Conservation (phyloP, 139 green algal species). For the Chlamydomonas schloesseri region DNA sequence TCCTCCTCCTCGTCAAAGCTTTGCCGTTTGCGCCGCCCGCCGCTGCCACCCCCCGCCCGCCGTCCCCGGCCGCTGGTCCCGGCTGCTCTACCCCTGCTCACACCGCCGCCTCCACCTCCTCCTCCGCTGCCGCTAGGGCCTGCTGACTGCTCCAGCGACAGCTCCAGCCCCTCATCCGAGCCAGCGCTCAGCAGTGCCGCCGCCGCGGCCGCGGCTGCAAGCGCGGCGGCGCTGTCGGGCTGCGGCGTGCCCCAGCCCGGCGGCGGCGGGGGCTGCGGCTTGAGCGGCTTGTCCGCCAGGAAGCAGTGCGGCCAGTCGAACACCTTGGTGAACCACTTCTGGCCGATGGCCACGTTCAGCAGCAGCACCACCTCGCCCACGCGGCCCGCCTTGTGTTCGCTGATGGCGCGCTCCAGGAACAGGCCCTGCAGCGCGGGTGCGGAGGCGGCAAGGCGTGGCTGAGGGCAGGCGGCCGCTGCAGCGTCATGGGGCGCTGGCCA, state of each 20-base stretch:
- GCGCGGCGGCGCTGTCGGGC: neutral
- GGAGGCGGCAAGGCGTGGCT: neutral
- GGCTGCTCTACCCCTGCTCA: neutral
- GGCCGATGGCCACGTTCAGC: constrained; percentile 29
- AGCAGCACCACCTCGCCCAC: constrained; percentile 35
- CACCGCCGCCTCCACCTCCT: neutral
- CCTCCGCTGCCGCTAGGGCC: neutral
- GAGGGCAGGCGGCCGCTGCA: too few relatives aligned
- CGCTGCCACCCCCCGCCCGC: neutral
- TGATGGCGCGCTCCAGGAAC: constrained; percentile 35
- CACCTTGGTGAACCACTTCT: constrained; percentile 37
- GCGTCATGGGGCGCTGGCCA: too few relatives aligned
- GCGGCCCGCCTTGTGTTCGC: constrained; percentile 24
- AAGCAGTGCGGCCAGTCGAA: constrained; percentile 42
- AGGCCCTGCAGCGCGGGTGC: constrained; percentile 1
- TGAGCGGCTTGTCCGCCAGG: constrained; percentile 15
- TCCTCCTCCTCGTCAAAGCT: neutral
- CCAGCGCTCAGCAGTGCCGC: neutral
- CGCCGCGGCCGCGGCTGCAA: constrained; percentile 6
- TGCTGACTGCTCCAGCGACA: neutral
- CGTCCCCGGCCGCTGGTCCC: neutral
- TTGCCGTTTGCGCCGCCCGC: neutral
- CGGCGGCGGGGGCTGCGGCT: constrained; percentile 17
- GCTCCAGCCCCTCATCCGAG: neutral
- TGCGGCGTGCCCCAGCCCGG: constrained; percentile 22